Evolutionary conservation across 495 filamentous ascomycete species (phyloP).

Genomic region (Neurospora africana): DNA sequence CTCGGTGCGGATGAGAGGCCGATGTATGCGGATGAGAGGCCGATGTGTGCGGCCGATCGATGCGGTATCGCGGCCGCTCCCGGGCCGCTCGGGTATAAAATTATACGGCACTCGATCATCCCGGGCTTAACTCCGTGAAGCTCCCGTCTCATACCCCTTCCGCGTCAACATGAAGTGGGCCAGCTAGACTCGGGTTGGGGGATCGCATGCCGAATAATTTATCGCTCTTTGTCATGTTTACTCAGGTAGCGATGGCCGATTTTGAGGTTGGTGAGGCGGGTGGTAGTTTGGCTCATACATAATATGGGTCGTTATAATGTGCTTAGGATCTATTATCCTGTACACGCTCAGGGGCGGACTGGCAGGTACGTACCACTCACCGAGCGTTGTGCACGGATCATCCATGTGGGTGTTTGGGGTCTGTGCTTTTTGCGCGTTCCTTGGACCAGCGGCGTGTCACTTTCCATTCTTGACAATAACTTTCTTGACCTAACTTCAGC

Average conservation of each 20-base stretch:
- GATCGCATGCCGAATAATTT: not conserved
- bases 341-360: not conserved
- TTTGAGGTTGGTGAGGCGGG: not conserved
- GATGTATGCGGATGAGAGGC: not conserved
- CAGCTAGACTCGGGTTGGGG: not conserved
- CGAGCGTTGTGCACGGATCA: not conserved
- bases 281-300: not conserved
- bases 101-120: not conserved
- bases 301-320: not conserved
- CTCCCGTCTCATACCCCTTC: not conserved
- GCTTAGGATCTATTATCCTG: not conserved
- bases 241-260: not conserved
- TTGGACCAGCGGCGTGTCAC: not conserved
- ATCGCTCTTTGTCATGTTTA: not conserved
- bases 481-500: not conserved
- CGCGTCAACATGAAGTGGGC: not conserved
- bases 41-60: not conserved
- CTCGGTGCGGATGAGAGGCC: not conserved
- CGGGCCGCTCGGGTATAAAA: not conserved
- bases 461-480: not conserved
- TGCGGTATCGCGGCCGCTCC: not conserved
- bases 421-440: not conserved
- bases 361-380: not conserved
- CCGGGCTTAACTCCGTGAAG: not conserved
- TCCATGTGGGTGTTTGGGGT: not conserved